Percentiles rank a stretch among this genome's conserved stretches.
Evolutionary conservation across 768 basidiomycete genomes (phyloP).

Genomic region (Amanita phalloides): DNA sequence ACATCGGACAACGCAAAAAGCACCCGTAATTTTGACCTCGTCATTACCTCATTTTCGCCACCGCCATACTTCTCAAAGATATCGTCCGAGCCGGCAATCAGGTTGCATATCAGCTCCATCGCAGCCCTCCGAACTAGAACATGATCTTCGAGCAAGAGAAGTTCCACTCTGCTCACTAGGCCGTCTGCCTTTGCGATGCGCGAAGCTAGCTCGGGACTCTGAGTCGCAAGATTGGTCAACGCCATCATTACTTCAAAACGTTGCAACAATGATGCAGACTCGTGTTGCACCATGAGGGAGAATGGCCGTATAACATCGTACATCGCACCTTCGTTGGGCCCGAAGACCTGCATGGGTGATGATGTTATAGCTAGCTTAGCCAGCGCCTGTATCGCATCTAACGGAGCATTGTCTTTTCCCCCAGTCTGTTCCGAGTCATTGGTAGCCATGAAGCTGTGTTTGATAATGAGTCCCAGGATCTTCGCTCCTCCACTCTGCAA

Average conservation of each 20-base stretch:
- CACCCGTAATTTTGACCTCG: slow-evolving; percentile 65
- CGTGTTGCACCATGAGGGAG: slow-evolving; percentile 58
- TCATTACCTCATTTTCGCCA: slow-evolving; percentile 21
- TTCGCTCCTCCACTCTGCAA: slow-evolving; percentile 74
- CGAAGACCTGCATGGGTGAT: slow-evolving; percentile 85
- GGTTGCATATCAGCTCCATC: slow-evolving; percentile 87
- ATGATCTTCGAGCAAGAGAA: slow-evolving; percentile 76
- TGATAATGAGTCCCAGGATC: slow-evolving; percentile 47
- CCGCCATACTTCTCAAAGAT: slow-evolving; percentile 69
- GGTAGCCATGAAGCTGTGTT: slow-evolving; percentile 27
- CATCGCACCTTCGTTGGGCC: slow-evolving; percentile 65
- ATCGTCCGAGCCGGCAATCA: slow-evolving; percentile 65
- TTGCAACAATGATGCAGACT: slow-evolving; percentile 64
- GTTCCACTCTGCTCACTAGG: slow-evolving; percentile 55
- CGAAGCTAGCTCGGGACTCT: slow-evolving; percentile 51
- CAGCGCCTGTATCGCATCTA: slow-evolving; percentile 75
- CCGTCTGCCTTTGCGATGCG: slow-evolving; percentile 56
- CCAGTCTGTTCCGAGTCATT: slow-evolving; percentile 14
- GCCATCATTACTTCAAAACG: slow-evolving; percentile 94
- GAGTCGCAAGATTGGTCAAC: slow-evolving; percentile 86
- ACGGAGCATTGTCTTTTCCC: slow-evolving; percentile 29
- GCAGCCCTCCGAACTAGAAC: slow-evolving; percentile 76
- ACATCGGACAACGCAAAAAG: slow-evolving; percentile 80
- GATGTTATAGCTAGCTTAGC: slow-evolving; percentile 92
- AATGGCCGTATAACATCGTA: slow-evolving; percentile 83